Evolutionary conservation across 352 stramenopile genomes (phyloP), one percentile per base, ranked within the genome.

Genomic region (Lagenidium giganteum): DNA sequence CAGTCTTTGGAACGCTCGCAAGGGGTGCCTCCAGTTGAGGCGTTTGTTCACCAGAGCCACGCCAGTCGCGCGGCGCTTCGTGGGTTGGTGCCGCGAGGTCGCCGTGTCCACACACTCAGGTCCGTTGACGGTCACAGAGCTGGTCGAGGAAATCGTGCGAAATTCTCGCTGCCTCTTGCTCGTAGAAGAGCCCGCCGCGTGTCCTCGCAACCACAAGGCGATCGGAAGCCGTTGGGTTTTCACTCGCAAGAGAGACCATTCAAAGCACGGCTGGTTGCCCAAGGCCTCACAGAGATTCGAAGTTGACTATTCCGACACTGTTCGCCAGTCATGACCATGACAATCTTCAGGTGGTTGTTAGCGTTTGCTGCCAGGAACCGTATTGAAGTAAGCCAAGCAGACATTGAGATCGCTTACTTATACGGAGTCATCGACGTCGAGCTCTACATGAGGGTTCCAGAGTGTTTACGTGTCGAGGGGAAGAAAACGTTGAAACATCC

Each of bases 241-340:
- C 31, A 45, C 20, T 6, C 38, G 38, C 4, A 54, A 54, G 24
- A 5, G 38, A 31, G 23, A 42, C 23, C 38, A 47, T 54, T 43
- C 38, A 54, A 54, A 11, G 38, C 30, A 24, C 38, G 47, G 12
- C 38, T 54, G 12, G 47, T 54, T 1, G 47, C 47, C 26, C 29
- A 54, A 43, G 47, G 47, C 30, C 48, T 55, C 32, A 55, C 38
- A 21, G 18, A 13, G 29, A 26, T 47, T 42, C 25, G 47, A 38
- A 16, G 47, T 47, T n/a, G 47, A 54, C 30, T 54, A 54, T 28
- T 47, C 29, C 29, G 47, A 54, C 47, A 55, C 47, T 55, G 49
- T 16, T 55, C 39, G 39, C 47, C 47, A 23, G 47, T 49, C 47
- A 55, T 49, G 38, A 55, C 31, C 32, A 49, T 55, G 47, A 49